Conservation (phyloP, 2,329 filamentous ascomycete species). For the Orbilia blumenaviensis region DNA sequence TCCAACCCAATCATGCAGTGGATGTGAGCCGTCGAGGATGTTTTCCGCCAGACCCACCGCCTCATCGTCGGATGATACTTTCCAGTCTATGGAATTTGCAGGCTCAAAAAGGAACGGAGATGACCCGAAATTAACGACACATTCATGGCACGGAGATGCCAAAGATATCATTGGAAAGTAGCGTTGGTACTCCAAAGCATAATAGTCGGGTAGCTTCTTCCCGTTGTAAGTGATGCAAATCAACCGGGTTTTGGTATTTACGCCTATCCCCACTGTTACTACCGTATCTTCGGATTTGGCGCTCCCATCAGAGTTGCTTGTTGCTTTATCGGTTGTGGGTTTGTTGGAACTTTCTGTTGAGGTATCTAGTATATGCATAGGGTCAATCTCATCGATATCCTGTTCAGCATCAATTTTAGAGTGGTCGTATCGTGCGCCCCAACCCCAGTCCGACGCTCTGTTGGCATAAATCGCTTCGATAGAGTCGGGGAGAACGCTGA, state of each 20-base stretch:
- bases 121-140: background rate
- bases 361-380: too few relatives aligned
- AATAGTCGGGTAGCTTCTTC: background rate
- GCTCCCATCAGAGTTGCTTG: background rate
- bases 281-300: background rate
- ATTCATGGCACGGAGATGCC: background rate
- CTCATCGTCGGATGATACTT: background rate
- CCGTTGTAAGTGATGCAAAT: background rate
- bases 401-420: too few relatives aligned
- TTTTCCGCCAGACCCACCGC: too few relatives aligned
- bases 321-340: background rate
- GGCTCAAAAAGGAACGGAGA: slow-evolving; percentile 1
- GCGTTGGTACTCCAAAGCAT: background rate
- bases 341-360: too few relatives aligned
- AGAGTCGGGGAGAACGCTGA: background rate
- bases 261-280: background rate
- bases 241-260: background rate
- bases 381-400: too few relatives aligned
- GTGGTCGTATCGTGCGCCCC: too few relatives aligned
- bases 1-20: too few relatives aligned
- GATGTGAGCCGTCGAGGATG: too few relatives aligned
- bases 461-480: background rate
- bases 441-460: too few relatives aligned
- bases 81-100: background rate
- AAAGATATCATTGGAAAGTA: background rate